Percentiles rank a stretch among this genome's conserved stretches.
phyloP scores from a whole-genome alignment of 305 asterid species.

The Withania somnifera region DNA sequence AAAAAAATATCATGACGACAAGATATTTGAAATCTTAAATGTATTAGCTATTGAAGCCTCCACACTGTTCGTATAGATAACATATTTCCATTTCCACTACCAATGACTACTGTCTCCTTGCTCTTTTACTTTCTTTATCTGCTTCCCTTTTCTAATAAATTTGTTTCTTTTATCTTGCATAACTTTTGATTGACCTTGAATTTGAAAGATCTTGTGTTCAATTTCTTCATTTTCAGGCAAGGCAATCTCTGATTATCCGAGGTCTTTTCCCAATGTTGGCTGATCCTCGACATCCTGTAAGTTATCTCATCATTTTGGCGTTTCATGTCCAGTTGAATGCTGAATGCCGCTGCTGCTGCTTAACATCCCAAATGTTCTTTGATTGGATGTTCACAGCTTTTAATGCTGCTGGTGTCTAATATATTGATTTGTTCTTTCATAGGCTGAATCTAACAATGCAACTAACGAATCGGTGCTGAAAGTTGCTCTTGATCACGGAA shows the following conservation, averaged over 20 bases:
- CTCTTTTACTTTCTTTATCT: background rate
- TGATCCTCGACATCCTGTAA: slow-evolving; percentile 92
- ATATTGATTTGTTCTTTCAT: background rate
- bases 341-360: too few species aligned
- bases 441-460: slow-evolving; percentile 59
- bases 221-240: slow-evolving; percentile 40
- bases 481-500: slow-evolving; percentile 65
- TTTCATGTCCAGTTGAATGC: background rate
- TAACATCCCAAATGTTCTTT: too few species aligned
- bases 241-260: slow-evolving; percentile 79
- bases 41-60: background rate
- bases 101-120: background rate
- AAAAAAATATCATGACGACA: background rate
- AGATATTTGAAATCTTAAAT: background rate
- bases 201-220: background rate
- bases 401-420: background rate
- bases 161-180: background rate
- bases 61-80: background rate
- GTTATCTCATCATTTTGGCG: slow-evolving; percentile 4
- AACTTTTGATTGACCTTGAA: background rate
- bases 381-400: too few species aligned
- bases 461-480: slow-evolving; percentile 52
- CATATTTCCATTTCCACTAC: background rate
- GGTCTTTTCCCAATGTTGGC: slow-evolving; percentile 95
- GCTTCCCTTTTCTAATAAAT: background rate